These are phyloP conservation scores for Speleostelium caveatum DNA, from an alignment of 78 protist genomes.

Conservation along the genomic window DNA sequence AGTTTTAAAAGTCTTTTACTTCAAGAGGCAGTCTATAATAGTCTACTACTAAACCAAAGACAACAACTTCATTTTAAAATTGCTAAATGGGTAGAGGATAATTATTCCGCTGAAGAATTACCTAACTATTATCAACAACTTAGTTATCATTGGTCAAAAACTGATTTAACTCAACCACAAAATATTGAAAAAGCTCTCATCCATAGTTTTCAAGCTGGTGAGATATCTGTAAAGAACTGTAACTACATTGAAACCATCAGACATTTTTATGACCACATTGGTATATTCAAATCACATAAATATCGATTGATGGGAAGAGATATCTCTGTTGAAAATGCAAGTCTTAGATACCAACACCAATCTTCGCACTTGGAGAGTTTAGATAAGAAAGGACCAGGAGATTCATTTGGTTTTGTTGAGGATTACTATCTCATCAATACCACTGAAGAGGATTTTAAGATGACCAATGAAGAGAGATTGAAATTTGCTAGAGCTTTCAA, in stretches of 20 bases:
- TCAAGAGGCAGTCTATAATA: constrained; percentile 37
- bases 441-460: neutral
- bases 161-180: neutral
- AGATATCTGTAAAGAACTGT: neutral
- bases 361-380: no score
- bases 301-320: neutral
- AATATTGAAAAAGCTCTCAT: constrained; percentile 24
- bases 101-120: constrained; percentile 4
- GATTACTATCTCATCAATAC: neutral
- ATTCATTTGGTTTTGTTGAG: neutral
- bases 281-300: constrained; percentile 5
- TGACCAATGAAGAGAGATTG: constrained; percentile 15
- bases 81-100: constrained; percentile 60
- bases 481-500: neutral
- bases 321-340: neutral
- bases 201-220: constrained; percentile 17
- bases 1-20: constrained; percentile 11
- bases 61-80: constrained; percentile 29
- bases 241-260: constrained; percentile 22
- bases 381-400: no score
- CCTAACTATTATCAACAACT: neutral
- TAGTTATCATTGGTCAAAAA: constrained; percentile 53
- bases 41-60: constrained; percentile 5
- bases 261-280: constrained; percentile 24
- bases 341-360: neutral